Base-by-base conservation (phyloP, 164 flowering plant genomes). In the Houttuynia cordata region DNA sequence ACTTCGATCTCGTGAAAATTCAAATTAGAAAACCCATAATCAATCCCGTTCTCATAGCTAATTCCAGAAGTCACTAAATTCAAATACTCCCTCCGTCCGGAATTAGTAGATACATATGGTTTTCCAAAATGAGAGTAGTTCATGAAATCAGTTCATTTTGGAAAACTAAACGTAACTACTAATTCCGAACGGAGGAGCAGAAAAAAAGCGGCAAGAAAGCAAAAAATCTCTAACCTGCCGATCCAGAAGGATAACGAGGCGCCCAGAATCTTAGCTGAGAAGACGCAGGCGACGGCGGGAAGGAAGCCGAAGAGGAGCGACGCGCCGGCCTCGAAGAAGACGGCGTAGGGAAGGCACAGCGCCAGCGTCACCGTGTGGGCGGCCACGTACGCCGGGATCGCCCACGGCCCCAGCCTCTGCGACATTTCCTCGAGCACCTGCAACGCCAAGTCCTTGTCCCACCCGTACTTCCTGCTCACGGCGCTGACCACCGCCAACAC, bases 281-380 rank as follows among this genome's bases (percentile, higher is more conserved):
- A 89, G 67, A 92, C 98, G 59, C 94, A 92, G 55, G 81, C 62
- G 4, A 92, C 78, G 6, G 88, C 96, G 24, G 87, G 86, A 51
- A 82, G 25, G 75, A 92, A 89, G 0, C 96, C 98, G 63, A 92
- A 92, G 21, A 92, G 78, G 4, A 89, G 67, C 60, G 97, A 84
- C 56, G 98, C 96, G 0, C 78, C 97, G 24, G 97, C 96, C 67
- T 92, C 98, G 62, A 92, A 82, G 80, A 89, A 85, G 56, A 92
- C 78, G 24, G 98, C 98, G 59, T 76, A 85, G 8, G 98, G 98
- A 58, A 92, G 70, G 67, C 98, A 92, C 25, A 92, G 78, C 3
- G 92, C 79, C 5, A 91, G 75, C 0, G 87, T 83, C 3, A 88
- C 45, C 45, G 98, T 87, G 78, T 92, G 98, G 18, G 79, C 30